phyloP scores from a whole-genome alignment of 2,329 filamentous ascomycete species.

The Nigrograna mackinnonii region DNA sequence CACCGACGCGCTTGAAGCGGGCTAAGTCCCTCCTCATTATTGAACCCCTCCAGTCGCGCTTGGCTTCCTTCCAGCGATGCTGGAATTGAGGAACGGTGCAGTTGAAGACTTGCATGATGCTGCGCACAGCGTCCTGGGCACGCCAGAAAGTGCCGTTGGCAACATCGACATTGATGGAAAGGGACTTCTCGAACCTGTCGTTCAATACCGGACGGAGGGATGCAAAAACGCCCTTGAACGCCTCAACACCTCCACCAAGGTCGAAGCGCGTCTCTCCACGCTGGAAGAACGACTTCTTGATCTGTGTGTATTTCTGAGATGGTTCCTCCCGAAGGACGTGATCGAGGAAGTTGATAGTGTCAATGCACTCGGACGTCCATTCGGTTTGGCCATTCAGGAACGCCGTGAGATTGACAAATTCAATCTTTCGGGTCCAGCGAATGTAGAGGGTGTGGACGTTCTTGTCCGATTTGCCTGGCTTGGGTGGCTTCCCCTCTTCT shows the following conservation, averaged over 20 bases:
- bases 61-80: slow-evolving; percentile 22
- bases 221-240: slow-evolving; percentile 87
- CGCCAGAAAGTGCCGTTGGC: slow-evolving; percentile 91
- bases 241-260: slow-evolving; percentile 71
- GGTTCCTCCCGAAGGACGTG: slow-evolving; percentile 85
- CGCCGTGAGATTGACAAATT: slow-evolving; percentile 65
- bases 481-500: slow-evolving; percentile 49
- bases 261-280: slow-evolving; percentile 50
- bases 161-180: slow-evolving; percentile 88
- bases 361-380: slow-evolving; percentile 63
- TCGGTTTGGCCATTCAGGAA: slow-evolving; percentile 66
- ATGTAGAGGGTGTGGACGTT: slow-evolving; percentile 67
- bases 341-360: slow-evolving; percentile 88
- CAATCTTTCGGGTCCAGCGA: slow-evolving; percentile 67
- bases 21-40: slow-evolving; percentile 41
- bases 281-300: slow-evolving; percentile 85
- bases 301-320: slow-evolving; percentile 65
- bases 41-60: slow-evolving; percentile 27
- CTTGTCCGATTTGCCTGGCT: slow-evolving; percentile 13
- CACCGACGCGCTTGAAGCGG: slow-evolving; percentile 45
- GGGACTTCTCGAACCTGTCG: slow-evolving; percentile 55
- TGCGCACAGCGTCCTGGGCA: slow-evolving; percentile 34
- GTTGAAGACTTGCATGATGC: slow-evolving; percentile 35
- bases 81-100: slow-evolving; percentile 31
- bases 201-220: slow-evolving; percentile 75